Evolutionary conservation across 768 basidiomycete genomes (phyloP).

Genomic region (Boletus rubescentipes): DNA sequence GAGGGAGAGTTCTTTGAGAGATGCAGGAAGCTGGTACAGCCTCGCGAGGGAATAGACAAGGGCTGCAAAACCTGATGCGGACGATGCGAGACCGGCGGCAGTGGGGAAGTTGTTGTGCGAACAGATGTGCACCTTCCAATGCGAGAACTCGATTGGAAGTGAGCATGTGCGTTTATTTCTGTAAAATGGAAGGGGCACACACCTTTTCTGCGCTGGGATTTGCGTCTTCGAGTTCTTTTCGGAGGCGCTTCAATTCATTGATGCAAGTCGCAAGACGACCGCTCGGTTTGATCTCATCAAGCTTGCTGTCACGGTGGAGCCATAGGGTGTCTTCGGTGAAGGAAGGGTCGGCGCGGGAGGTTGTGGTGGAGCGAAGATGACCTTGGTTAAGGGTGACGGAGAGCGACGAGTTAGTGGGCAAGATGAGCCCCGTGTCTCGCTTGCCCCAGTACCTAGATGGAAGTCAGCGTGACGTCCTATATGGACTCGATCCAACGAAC

Average conservation of each 20-base stretch:
- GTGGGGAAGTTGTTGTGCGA: constrained; percentile 99
- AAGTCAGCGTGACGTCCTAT: constrained; percentile 3
- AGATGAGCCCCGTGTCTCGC: constrained; percentile 89
- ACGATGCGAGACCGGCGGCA: constrained; percentile 95
- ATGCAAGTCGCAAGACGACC: constrained; percentile 86
- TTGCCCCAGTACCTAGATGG: constrained; percentile 95
- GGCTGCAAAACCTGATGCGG: constrained; percentile 95
- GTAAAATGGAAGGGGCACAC: neutral
- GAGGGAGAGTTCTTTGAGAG: constrained; percentile 80
- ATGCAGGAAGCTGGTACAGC: constrained; percentile 78
- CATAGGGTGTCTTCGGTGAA: constrained; percentile 82
- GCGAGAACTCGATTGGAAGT: constrained; percentile 16
- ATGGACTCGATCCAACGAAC: constrained; percentile 40
- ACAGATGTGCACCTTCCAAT: constrained; percentile 77
- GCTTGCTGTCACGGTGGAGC: constrained; percentile 93
- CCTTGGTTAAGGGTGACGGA: constrained; percentile 97
- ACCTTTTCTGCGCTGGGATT: constrained; percentile 68
- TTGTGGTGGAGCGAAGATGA: constrained; percentile 91
- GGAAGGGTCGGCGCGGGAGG: constrained; percentile 76
- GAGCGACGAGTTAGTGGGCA: constrained; percentile 98
- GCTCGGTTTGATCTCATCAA: constrained; percentile 82
- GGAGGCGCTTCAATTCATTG: constrained; percentile 75
- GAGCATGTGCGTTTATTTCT: neutral
- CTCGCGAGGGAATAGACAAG: constrained; percentile 86
- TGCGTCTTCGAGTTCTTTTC: constrained; percentile 72